Conservation (phyloP, 345 rosid species). For the Populus tremula region DNA sequence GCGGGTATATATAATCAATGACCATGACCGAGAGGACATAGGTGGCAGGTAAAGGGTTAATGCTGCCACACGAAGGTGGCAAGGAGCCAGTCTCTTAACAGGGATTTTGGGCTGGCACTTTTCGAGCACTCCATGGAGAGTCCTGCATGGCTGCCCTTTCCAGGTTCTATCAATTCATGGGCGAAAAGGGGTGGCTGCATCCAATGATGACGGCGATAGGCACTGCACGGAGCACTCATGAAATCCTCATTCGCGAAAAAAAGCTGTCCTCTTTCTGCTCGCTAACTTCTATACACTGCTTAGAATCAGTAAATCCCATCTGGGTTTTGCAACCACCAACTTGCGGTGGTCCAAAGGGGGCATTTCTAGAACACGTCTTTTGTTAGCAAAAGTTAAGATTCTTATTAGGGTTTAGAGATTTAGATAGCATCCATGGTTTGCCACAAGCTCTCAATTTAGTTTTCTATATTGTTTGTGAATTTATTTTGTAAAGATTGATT, state of each 20-base stretch:
- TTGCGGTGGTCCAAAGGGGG: slow-evolving; percentile 9
- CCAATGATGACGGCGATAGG: not conserved
- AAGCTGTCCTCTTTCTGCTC: not conserved
- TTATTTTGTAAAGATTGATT: too few species aligned
- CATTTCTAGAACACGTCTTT: not conserved
- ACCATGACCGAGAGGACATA: too few species aligned
- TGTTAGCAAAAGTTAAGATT: not conserved
- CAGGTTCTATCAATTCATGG: not conserved
- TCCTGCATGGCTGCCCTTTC: not conserved
- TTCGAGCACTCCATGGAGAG: not conserved
- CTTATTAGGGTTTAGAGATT: too few species aligned
- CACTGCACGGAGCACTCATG: not conserved
- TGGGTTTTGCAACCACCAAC: not conserved
- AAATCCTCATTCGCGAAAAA: not conserved
- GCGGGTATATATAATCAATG: too few species aligned
- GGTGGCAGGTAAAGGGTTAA: too few species aligned
- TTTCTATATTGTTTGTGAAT: too few species aligned
- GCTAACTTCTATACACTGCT: slow-evolving; percentile 7
- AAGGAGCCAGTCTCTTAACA: too few species aligned
- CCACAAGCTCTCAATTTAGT: too few species aligned
- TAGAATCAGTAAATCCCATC: not conserved
- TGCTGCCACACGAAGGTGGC: too few species aligned
- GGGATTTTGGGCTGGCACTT: too few species aligned
- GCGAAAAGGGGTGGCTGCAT: not conserved
- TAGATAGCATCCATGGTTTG: too few species aligned